Conservation (phyloP, 1,139 yeast genomes). For the Pichia sp. region DNA sequence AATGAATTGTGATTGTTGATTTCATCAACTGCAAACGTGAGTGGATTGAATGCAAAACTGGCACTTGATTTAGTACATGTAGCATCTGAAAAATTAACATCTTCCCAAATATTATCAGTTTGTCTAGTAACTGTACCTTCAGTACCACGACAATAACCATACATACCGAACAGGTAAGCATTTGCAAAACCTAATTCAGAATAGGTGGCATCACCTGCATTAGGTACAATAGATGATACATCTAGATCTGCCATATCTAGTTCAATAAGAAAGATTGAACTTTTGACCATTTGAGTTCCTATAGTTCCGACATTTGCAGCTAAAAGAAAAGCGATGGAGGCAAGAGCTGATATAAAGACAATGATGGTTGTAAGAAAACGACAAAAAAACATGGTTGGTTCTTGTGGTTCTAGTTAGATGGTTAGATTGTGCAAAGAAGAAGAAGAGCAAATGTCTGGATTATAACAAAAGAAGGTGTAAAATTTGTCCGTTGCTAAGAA, state of each 20-base stretch:
- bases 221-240: slow-evolving; percentile 16
- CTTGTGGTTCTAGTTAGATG: no score
- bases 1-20: slow-evolving; percentile 24
- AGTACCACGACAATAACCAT: slow-evolving; percentile 70
- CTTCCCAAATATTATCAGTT: slow-evolving; percentile 9
- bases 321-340: slow-evolving; percentile 12
- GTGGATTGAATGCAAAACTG: slow-evolving; percentile 49
- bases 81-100: slow-evolving; percentile 38
- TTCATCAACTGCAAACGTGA: slow-evolving; percentile 39
- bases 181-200: slow-evolving; percentile 48
- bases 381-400: slow-evolving; percentile 6
- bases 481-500: background rate
- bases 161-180: slow-evolving; percentile 57
- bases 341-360: slow-evolving; percentile 8
- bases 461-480: background rate
- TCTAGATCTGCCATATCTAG: slow-evolving; percentile 33
- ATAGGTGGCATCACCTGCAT: slow-evolving; percentile 12
- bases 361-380: slow-evolving; percentile 4
- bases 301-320: slow-evolving; percentile 18
- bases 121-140: slow-evolving; percentile 21
- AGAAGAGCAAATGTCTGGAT: background rate
- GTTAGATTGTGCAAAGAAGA: background rate
- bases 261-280: slow-evolving; percentile 37
- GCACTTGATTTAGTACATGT: slow-evolving; percentile 51
- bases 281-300: slow-evolving; percentile 30